Percentiles rank a stretch among this genome's conserved stretches.
Evolutionary conservation across 805 yeast genomes (phyloP).

Genomic region (Candida golubevii): DNA sequence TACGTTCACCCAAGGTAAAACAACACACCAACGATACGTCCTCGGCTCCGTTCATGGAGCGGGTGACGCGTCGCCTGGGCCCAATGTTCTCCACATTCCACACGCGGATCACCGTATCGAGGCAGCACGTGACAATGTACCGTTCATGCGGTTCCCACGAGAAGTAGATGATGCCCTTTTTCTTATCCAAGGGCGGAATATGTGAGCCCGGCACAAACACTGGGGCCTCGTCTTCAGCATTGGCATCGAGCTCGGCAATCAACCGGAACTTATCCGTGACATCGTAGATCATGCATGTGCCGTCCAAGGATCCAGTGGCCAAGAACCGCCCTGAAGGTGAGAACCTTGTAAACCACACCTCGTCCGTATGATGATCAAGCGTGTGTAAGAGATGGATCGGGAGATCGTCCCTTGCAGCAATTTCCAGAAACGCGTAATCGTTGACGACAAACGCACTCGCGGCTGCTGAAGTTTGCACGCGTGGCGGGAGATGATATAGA

Average conservation of each 20-base stretch:
- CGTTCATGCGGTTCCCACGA: slow-evolving; percentile 75
- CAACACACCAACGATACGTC: slow-evolving; percentile 23
- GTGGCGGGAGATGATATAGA: slow-evolving; percentile 16
- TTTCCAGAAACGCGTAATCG: neutral
- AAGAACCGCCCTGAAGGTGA: slow-evolving; percentile 72
- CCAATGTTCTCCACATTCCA: slow-evolving; percentile 53
- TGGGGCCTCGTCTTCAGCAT: slow-evolving; percentile 23
- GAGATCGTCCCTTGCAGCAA: slow-evolving; percentile 21
- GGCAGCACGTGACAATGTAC: slow-evolving; percentile 63
- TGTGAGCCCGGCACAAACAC: slow-evolving; percentile 25
- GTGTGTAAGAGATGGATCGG: slow-evolving; percentile 48
- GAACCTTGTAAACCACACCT: slow-evolving; percentile 81
- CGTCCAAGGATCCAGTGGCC: slow-evolving; percentile 75
- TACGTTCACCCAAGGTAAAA: slow-evolving; percentile 37
- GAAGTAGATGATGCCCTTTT: slow-evolving; percentile 48
- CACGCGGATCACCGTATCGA: slow-evolving; percentile 64
- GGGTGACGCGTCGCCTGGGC: slow-evolving; percentile 20
- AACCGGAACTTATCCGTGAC: slow-evolving; percentile 41
- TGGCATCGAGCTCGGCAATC: slow-evolving; percentile 28
- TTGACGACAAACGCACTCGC: neutral
- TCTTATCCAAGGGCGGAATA: slow-evolving; percentile 22
- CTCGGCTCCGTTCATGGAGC: slow-evolving; percentile 22
- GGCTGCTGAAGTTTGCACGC: slow-evolving; percentile 1
- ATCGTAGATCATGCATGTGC: slow-evolving; percentile 60
- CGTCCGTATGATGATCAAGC: slow-evolving; percentile 55